Conservation (phyloP, 208 protist genomes). For the Acanthamoeba culbertsoni region DNA sequence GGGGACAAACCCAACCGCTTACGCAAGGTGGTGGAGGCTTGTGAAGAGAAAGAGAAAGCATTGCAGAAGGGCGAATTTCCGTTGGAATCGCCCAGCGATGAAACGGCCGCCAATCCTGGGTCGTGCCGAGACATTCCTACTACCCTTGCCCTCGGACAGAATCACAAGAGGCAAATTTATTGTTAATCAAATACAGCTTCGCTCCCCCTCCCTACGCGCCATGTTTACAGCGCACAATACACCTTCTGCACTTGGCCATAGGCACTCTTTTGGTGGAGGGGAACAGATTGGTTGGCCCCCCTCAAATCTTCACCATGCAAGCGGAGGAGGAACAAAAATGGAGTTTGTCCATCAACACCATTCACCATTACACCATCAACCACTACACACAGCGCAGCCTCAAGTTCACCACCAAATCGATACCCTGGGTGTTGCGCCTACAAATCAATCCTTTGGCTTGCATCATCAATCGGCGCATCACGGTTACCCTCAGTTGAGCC, state of each 20-base stretch:
- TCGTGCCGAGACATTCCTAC: too few species aligned
- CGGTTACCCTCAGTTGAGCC: not conserved
- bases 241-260: not conserved
- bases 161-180: not conserved
- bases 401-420: not conserved
- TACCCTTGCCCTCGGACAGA: not conserved
- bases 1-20: not conserved
- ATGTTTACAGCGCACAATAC: not conserved
- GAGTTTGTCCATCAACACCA: not conserved
- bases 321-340: not conserved
- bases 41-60: not conserved
- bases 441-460: not conserved
- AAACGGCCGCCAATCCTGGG: too few species aligned
- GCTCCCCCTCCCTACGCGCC: not conserved
- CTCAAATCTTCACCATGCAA: not conserved
- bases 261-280: not conserved
- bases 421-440: not conserved
- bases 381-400: not conserved
- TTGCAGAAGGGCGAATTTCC: not conserved
- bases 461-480: not conserved
- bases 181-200: not conserved
- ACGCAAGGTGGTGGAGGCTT: not conserved
- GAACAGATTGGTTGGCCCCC: not conserved
- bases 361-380: not conserved
- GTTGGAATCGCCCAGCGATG: too few species aligned